These are phyloP conservation scores for Diplodia intermedia DNA, from an alignment of 2,329 filamentous ascomycete species.

Conservation along the genomic window DNA sequence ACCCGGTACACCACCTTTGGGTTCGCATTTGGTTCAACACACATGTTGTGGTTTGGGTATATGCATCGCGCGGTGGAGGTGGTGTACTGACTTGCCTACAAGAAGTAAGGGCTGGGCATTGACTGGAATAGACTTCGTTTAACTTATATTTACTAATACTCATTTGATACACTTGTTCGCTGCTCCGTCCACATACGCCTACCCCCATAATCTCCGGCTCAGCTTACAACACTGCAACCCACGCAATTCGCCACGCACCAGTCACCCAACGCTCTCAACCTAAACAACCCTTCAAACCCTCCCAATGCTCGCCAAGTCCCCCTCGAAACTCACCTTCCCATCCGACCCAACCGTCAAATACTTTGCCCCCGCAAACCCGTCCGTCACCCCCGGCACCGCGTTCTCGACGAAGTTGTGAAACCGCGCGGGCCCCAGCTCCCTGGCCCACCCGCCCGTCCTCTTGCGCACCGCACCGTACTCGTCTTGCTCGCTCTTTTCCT, in stretches of 20 bases:
- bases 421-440: conserved; percentile 35
- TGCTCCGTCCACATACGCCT: background rate
- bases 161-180: background rate
- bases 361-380: conserved; percentile 39
- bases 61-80: background rate
- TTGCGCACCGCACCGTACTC: conserved; percentile 38
- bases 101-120: background rate
- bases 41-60: background rate
- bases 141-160: background rate
- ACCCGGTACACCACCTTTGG: conserved; percentile 4
- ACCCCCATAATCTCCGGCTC: too few relatives aligned
- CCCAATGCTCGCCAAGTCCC: conserved; percentile 32
- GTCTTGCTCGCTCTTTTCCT: conserved; percentile 36
- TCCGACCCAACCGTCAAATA: conserved; percentile 34
- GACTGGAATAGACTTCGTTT: background rate
- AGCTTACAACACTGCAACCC: background rate
- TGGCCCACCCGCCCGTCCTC: conserved; percentile 38
- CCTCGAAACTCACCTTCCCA: conserved; percentile 35
- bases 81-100: background rate
- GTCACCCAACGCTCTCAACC: too few relatives aligned
- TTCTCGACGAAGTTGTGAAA: conserved; percentile 41
- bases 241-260: background rate
- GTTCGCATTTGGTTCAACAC: background rate
- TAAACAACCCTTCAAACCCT: conserved; percentile 19
- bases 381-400: conserved; percentile 40